A percentile compares a stretch with the other conserved stretches of the same genome.
Evolutionary conservation across 345 rosid genomes (phyloP).

Genomic region (Eucalyptus polyanthemos): DNA sequence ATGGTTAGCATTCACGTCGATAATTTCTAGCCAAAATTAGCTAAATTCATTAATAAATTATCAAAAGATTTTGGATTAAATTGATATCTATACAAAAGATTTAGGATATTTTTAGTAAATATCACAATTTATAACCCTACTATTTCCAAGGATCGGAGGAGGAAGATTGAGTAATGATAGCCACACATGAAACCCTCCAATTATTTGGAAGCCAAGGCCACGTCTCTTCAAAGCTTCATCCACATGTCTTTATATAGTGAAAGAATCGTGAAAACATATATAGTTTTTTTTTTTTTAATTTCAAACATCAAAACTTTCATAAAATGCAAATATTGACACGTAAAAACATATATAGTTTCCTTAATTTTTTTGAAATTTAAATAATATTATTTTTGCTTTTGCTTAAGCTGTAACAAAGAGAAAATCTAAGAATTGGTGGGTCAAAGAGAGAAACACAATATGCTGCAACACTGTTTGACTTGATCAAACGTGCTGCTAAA

Average conservation of each 20-base stretch:
- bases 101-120: too few species aligned
- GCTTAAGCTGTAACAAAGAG: neutral
- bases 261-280: neutral
- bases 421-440: neutral
- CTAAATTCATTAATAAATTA: too few species aligned
- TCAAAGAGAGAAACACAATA: neutral
- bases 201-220: neutral
- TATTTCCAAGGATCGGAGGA: neutral
- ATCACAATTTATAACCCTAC: neutral
- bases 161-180: neutral
- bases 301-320: neutral
- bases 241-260: neutral
- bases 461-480: neutral
- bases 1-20: rapidly evolving
- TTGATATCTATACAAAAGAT: rapidly evolving
- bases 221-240: neutral
- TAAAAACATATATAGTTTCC: neutral
- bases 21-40: rapidly evolving
- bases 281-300: neutral
- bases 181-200: neutral
- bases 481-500: neutral
- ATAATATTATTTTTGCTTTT: neutral
- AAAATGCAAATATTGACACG: neutral
- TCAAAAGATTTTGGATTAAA: rapidly evolving
- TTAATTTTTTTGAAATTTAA: neutral